These are phyloP conservation scores for Leccinum pachyderme DNA, from an alignment of 1,284 basidiomycete species.

Conservation along the genomic window DNA sequence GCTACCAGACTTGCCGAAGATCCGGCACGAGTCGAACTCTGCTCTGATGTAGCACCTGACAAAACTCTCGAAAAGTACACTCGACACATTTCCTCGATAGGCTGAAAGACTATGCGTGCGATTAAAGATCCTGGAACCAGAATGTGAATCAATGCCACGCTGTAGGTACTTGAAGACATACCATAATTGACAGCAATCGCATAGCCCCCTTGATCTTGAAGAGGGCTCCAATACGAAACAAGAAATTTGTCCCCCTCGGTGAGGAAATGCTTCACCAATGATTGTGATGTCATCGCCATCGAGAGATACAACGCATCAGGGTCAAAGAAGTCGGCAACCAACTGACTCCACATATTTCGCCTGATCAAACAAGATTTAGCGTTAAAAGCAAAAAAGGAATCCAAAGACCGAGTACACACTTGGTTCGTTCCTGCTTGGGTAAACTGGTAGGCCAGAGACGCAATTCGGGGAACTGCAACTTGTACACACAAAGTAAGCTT, in stretches of 20 bases:
- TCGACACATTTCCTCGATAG: conserved; percentile 86
- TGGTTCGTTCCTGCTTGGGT: conserved; percentile 5
- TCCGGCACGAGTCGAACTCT: not conserved
- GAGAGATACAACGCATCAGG: conserved; percentile 55
- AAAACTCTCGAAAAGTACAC: conserved; percentile 82
- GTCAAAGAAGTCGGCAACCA: conserved; percentile 44
- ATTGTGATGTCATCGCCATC: conserved; percentile 81
- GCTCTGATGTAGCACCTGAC: conserved; percentile 20
- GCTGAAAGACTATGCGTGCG: conserved; percentile 89
- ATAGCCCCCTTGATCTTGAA: conserved; percentile 90
- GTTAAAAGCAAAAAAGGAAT: not conserved
- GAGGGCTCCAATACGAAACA: conserved; percentile 76
- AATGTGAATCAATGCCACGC: conserved; percentile 1
- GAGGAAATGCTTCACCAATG: conserved; percentile 88
- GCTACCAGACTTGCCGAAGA: not conserved
- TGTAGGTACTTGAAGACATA: conserved; percentile 35
- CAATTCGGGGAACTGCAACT: conserved; percentile 27
- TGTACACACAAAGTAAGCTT: conserved; percentile 39
- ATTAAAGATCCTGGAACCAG: conserved; percentile 74
- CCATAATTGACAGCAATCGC: conserved; percentile 95
- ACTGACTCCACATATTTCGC: conserved; percentile 12
- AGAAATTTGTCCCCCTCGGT: conserved; percentile 96
- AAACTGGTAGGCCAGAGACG: conserved; percentile 27
- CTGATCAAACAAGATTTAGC: conserved; percentile 2
- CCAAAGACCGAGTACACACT: conserved; percentile 18